These are phyloP conservation scores for Oryza nivara DNA, from an alignment of 176 grass and related monocot genomes.

Conservation along the genomic window DNA sequence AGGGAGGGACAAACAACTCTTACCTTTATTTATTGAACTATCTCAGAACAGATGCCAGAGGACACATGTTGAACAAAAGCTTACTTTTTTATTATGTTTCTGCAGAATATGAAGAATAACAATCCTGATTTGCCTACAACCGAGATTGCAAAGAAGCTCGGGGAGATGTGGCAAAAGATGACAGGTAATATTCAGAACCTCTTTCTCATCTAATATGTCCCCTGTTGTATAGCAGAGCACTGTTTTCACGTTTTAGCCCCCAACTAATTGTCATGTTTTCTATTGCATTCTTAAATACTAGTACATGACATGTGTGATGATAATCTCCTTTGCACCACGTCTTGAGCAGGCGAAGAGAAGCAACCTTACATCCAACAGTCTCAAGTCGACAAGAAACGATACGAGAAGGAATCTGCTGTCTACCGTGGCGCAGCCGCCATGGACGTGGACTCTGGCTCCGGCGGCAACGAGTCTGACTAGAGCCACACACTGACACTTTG, in stretches of 20 bases:
- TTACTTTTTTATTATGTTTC: constrained; percentile 35
- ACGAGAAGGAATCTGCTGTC: constrained; percentile 66
- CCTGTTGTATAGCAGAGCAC: neutral
- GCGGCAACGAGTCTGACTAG: constrained; percentile 64
- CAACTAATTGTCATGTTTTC: neutral
- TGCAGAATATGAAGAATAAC: constrained; percentile 71
- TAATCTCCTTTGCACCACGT: neutral
- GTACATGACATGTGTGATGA: neutral
- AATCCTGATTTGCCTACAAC: constrained; percentile 75
- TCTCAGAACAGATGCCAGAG: constrained; percentile 18
- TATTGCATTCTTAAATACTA: neutral
- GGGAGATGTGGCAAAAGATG: constrained; percentile 92
- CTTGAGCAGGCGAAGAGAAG: constrained; percentile 70
- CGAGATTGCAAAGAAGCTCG: constrained; percentile 76
- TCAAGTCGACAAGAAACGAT: constrained; percentile 72
- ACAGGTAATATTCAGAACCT: constrained; percentile 57
- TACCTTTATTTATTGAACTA: neutral
- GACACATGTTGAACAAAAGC: constrained; percentile 7
- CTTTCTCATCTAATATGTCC: constrained; percentile 28
- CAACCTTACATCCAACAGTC: constrained; percentile 69
- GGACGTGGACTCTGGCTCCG: constrained; percentile 46
- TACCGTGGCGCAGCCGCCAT: constrained; percentile 59
- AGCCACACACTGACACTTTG: neutral
- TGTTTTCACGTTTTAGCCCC: neutral
- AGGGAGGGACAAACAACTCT: neutral